These are phyloP conservation scores for Cadophora luteo-olivacea DNA, from an alignment of 2,329 filamentous ascomycete genomes.

Conservation along the genomic window DNA sequence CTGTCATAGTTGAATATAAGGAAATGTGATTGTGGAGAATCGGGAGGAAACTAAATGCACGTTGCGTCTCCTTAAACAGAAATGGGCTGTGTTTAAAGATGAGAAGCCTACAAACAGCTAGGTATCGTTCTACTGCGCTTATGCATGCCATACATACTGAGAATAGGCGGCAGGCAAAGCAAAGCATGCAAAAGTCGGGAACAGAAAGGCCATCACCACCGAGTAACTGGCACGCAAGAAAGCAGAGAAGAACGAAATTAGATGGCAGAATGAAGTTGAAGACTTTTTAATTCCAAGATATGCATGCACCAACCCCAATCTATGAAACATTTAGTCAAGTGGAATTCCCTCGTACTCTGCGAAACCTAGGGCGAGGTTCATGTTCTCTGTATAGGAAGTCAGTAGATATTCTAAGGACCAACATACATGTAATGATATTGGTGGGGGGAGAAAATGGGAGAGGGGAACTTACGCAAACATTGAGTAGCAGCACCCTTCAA, in stretches of 20 bases:
- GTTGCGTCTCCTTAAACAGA: no score
- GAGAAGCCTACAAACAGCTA: no score
- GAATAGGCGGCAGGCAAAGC: neutral
- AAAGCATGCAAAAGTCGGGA: neutral
- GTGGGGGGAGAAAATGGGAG: neutral
- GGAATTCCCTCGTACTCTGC: constrained; percentile 90
- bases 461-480: constrained; percentile 76
- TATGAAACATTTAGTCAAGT: constrained; percentile 40
- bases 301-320: constrained; percentile 12
- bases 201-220: neutral
- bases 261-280: constrained; percentile 5
- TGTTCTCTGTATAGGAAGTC: constrained; percentile 69
- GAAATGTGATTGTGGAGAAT: no score
- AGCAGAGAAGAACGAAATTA: no score
- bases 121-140: neutral
- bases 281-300: constrained; percentile 11
- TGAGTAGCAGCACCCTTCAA: constrained; percentile 93
- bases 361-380: constrained; percentile 91
- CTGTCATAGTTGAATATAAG: no score
- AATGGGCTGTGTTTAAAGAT: no score
- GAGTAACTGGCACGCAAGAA: no score
- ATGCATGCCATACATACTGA: neutral
- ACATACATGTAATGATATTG: neutral
- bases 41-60: no score
- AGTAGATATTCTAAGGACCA: constrained; percentile 21